Evolutionary conservation across 2,329 filamentous ascomycete genomes (phyloP), one percentile per base, ranked within the genome.

Genomic region (Alternaria incomplexa): DNA sequence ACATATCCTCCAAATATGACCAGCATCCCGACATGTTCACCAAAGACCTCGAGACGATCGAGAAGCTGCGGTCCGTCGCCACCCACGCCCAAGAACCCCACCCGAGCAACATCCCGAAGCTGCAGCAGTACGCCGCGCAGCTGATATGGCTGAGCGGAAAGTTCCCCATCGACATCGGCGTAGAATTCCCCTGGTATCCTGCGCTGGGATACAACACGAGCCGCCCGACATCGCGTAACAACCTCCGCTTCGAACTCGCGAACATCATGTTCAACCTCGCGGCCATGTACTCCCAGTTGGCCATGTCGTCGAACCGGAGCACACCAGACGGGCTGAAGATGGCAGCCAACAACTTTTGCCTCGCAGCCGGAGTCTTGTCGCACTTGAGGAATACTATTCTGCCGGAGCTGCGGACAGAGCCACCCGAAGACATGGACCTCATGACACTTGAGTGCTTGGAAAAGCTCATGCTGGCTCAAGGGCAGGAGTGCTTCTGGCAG

Each of bases 1-100:
- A 99, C 83, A 98, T 99, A 76, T 97, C 93, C 65, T 91, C 89
- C 80, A 97, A 98, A 86, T 98, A 98, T 90, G 95, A 98, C 81
- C 96, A 99, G 79, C 95, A 97, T 78, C 95, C 96, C 32, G 93
- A 97, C 80, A 97, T 97, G 91, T 99, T 99, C 81, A 88, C 89
- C 66, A 87, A 92, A 67, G 96, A 99, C 82, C 88, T 97, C 62
- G 89, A 94, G 76, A 87, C 91, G 68, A 93, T 99, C 74, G 93
- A 98, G 77, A 85, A 88, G 52, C 83, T 98, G 61, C 90, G 96
- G 6, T 87, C 88, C 65, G 92, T 96, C 78, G 96, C 96, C n/a
- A 86, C 97, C 58, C 93, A 93, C 79, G 91, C 96, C 3, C 88
- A 91, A 63, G 96, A 99, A 77, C 89, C 96, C 3, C 96, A 99